Conservation (phyloP, 768 basidiomycete species). For the Termitomyces titanicus region DNA sequence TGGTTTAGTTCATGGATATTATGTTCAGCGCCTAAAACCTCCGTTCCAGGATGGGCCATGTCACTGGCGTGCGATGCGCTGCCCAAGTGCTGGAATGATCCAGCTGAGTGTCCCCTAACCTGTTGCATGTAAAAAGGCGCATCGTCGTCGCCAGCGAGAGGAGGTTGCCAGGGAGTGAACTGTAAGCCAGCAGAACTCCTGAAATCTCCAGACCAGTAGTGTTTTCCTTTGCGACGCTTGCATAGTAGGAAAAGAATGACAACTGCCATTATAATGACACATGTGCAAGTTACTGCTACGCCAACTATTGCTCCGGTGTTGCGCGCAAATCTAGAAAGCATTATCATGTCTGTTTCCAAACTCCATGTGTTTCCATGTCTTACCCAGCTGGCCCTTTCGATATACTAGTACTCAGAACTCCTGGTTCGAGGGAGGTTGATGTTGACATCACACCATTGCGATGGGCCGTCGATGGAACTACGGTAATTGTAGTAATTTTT, state of each 20-base stretch:
- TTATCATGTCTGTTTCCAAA: not conserved
- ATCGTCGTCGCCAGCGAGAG: slow-evolving; percentile 29
- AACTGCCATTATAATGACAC: slow-evolving; percentile 25
- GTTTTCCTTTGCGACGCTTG: slow-evolving; percentile 19
- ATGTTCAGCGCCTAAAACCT: not conserved
- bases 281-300: slow-evolving; percentile 27
- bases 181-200: slow-evolving; percentile 11
- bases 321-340: slow-evolving; percentile 27
- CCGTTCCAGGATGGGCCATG: slow-evolving; percentile 9
- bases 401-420: slow-evolving; percentile 28
- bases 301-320: slow-evolving; percentile 38
- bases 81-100: slow-evolving; percentile 10
- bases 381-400: slow-evolving; percentile 21
- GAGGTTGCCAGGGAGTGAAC: slow-evolving; percentile 25
- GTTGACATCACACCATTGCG: slow-evolving; percentile 8
- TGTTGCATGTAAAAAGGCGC: slow-evolving; percentile 11
- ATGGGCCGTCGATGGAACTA: slow-evolving; percentile 12
- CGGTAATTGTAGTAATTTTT: not conserved
- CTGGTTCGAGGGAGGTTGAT: slow-evolving; percentile 23
- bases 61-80: slow-evolving; percentile 14
- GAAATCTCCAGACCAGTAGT: slow-evolving; percentile 3
- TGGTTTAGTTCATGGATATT: slow-evolving; percentile 15
- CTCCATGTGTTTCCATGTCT: not conserved
- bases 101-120: slow-evolving; percentile 3
- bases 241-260: slow-evolving; percentile 31